Conservation (phyloP, 2,329 filamentous ascomycete genomes). For the Colletotrichum sp. region DNA sequence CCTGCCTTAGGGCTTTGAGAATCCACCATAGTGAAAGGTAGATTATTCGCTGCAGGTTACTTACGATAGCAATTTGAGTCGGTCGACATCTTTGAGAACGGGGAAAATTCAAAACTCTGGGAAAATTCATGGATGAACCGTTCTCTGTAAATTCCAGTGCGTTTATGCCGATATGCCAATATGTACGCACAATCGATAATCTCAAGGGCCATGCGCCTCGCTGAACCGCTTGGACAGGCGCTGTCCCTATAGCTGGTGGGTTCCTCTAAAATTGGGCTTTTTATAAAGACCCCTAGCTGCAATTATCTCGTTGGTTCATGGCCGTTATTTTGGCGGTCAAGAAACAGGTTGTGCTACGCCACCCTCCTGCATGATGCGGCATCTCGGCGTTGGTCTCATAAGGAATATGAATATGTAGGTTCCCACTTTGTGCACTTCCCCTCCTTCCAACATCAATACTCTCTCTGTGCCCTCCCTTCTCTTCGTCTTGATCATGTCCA, state of each 20-base stretch:
- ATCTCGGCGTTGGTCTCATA: not conserved
- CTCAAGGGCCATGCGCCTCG: not conserved
- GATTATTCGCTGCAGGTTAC: not conserved
- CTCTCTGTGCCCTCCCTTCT: not conserved
- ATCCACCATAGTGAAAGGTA: not conserved
- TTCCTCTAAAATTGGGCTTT: not conserved
- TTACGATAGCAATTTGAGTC: not conserved
- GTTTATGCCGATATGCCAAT: no score
- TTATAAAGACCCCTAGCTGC: not conserved
- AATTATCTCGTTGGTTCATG: not conserved
- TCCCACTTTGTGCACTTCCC: not conserved
- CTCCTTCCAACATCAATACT: not conserved
- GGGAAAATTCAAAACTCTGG: not conserved
- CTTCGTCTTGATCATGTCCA: fast-evolving
- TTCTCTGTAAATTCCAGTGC: no score
- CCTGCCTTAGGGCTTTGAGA: not conserved
- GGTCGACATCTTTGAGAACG: not conserved
- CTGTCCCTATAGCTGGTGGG: fast-evolving
- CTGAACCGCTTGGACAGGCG: not conserved
- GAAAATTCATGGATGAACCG: no score
- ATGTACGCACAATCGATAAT: no score
- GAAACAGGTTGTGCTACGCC: not conserved
- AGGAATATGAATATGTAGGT: not conserved
- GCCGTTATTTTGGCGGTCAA: not conserved
- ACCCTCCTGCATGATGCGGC: not conserved